Evolutionary conservation across 1,284 basidiomycete genomes (phyloP), one percentile per base, ranked within the genome.

Genomic region (Marasmius oreades): DNA sequence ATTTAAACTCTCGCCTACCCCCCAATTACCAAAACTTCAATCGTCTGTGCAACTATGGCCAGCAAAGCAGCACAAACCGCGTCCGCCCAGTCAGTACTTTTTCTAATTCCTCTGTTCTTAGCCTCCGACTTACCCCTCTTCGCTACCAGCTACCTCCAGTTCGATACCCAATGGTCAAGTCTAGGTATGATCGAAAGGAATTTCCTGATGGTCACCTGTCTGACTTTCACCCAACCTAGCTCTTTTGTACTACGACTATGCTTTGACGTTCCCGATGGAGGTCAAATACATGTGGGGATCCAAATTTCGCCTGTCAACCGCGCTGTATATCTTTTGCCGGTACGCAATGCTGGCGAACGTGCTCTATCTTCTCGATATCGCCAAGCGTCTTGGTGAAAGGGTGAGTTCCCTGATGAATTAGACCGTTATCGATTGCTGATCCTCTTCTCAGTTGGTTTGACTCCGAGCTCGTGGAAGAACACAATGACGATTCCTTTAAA

Each of bases 281-380:
- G 58, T 70, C 33, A 61, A 65, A 52, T 69, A 67, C 48, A 68
- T 74, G 24, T 74, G 73, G 73, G 47, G 61, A 26, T 16, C 56
- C 31, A 66, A 60, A 56, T 68, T 68, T 36, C 63, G 64, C 22
- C 26, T 69, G 0, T 70, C 70, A 1, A 71, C 71, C 8, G 22
- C 69, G 5, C 66, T 74, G 22, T 74, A 74, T 53, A 55, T 71
- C 34, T 62, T 66, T 44, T 73, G 69, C 55, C 70, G 73, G 14
- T 74, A 73, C 54, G 70, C 71, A 5, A 59, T 74, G 18, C 39
- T 65, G 18, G 69, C 67, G 8, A 73, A 73, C 55, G 56, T 73
- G 2, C 56, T 73, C 3, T 74, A 68, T 55, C 55, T 70, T 5
- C 57, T 74, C 4, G 66, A 65, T 6, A 64, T 70, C 12, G 51